Evolutionary conservation across 2,329 filamentous ascomycete genomes (phyloP).

Genomic region (Aspergillus costaricaensis): DNA sequence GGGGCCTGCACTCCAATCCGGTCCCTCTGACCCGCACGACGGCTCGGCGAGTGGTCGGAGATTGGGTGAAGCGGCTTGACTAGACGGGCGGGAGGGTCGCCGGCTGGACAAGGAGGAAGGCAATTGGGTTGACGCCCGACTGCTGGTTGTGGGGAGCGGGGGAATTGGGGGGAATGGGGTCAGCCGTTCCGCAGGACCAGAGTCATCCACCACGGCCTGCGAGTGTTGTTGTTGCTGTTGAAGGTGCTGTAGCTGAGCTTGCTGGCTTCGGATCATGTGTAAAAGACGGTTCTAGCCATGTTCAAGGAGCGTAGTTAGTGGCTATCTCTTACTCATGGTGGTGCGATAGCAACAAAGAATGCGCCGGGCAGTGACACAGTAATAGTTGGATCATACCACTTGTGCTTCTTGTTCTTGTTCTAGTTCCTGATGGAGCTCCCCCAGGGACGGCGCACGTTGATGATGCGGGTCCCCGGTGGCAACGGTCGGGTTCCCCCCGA

Average conservation of each 20-base stretch:
- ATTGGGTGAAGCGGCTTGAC: conserved; percentile 41
- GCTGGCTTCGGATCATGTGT: conserved; percentile 52
- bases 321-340: conserved; percentile 3
- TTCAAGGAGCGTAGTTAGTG: conserved; percentile 10
- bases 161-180: conserved; percentile 40
- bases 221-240: conserved; percentile 39
- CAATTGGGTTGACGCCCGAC: conserved; percentile 35
- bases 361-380: conserved; percentile 5
- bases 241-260: conserved; percentile 46
- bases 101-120: conserved; percentile 38
- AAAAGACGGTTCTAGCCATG: conserved; percentile 49
- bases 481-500: conserved; percentile 45
- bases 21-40: conserved; percentile 26
- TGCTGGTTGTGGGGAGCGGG: conserved; percentile 30
- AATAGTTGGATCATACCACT: conserved; percentile 41
- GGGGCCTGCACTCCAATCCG: conserved; percentile 29
- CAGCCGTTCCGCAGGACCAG: conserved; percentile 47
- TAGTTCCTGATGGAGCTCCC: conserved; percentile 53
- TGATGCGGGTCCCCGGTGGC: conserved; percentile 51
- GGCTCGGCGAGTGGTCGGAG: conserved; percentile 35
- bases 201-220: conserved; percentile 45
- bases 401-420: conserved; percentile 56
- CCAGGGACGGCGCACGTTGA: conserved; percentile 50
- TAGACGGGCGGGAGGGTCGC: conserved; percentile 38
- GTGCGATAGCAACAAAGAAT: not conserved